A percentile compares a stretch with the other conserved stretches of the same genome.
These are phyloP conservation scores for Rosellinia necatrix DNA, from an alignment of 2,329 filamentous ascomycete species.

Conservation along the genomic window DNA sequence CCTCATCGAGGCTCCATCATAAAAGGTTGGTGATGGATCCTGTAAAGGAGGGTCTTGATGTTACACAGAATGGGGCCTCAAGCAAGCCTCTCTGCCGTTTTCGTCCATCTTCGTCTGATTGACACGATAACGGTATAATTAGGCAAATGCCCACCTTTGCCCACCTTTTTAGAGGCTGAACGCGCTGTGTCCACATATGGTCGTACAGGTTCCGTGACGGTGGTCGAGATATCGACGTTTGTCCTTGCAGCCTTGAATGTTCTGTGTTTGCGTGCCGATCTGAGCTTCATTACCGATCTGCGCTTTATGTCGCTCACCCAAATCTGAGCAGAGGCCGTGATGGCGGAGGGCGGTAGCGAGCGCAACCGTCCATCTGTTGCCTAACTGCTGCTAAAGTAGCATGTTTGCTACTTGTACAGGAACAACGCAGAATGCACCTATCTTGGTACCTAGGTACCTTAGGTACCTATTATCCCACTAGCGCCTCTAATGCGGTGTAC, in stretches of 20 bases:
- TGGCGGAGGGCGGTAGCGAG: neutral
- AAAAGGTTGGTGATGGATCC: conserved; percentile 32
- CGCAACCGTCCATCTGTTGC: neutral
- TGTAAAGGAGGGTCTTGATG: conserved; percentile 35
- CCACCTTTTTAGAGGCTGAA: conserved; percentile 33
- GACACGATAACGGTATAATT: conserved; percentile 25
- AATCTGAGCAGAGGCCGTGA: neutral
- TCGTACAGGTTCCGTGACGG: conserved; percentile 38
- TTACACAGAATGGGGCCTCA: conserved; percentile 40
- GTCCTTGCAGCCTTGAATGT: neutral
- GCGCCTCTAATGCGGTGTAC: conserved; percentile 4
- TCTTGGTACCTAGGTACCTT: too few species aligned
- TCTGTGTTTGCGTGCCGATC: neutral
- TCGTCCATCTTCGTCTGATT: conserved; percentile 25
- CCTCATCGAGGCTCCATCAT: conserved; percentile 34
- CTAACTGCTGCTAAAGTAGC: too few species aligned
- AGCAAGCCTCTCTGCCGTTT: conserved; percentile 28
- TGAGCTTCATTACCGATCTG: neutral
- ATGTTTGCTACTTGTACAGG: neutral
- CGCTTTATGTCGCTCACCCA: neutral
- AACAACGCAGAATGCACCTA: neutral
- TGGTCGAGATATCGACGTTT: conserved; percentile 23
- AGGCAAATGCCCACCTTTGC: conserved; percentile 27
- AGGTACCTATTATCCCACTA: neutral
- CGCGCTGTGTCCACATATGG: conserved; percentile 36